A percentile compares a stretch with the other conserved stretches of the same genome.
phyloP scores from a whole-genome alignment of 2,329 filamentous ascomycete genomes.

The Trichoderma lentiforme region DNA sequence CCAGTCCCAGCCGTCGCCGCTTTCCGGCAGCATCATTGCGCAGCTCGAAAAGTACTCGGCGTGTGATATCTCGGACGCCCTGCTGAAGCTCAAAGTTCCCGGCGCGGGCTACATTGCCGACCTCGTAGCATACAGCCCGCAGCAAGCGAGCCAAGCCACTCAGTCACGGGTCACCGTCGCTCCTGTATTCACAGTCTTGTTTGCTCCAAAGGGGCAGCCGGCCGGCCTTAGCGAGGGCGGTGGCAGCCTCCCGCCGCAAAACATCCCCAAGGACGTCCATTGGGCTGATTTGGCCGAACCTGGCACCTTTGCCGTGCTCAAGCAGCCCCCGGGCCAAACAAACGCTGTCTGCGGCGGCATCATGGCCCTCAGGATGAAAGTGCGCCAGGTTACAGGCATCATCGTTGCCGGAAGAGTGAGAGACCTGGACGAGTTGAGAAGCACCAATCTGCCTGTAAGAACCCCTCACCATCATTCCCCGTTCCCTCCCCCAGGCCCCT shows the following conservation, averaged over 20 bases:
- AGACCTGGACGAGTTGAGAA: slow-evolving; percentile 60
- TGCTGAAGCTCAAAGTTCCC: slow-evolving; percentile 65
- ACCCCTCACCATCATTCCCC: neutral
- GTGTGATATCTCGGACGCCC: slow-evolving; percentile 67
- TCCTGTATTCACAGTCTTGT: slow-evolving; percentile 59
- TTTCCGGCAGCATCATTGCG: slow-evolving; percentile 24
- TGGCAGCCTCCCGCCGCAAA: slow-evolving; percentile 30
- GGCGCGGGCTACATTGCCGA: slow-evolving; percentile 66
- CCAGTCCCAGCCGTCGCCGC: neutral
- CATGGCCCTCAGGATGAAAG: slow-evolving; percentile 67
- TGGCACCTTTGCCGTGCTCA: slow-evolving; percentile 62
- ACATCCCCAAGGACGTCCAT: slow-evolving; percentile 58
- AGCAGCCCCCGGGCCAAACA: slow-evolving; percentile 61
- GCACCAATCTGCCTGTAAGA: slow-evolving; percentile 54
- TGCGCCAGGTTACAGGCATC: slow-evolving; percentile 56
- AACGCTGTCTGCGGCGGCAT: slow-evolving; percentile 76
- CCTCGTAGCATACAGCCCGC: slow-evolving; percentile 35
- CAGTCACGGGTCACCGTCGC: slow-evolving; percentile 40
- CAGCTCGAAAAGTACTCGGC: slow-evolving; percentile 40
- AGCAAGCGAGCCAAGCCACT: slow-evolving; percentile 25
- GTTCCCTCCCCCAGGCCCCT: neutral
- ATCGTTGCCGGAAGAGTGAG: slow-evolving; percentile 67
- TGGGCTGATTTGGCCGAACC: slow-evolving; percentile 64
- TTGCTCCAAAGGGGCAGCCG: slow-evolving; percentile 52
- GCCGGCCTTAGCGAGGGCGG: neutral